These are phyloP conservation scores for Biscogniauxia mediterranea DNA, from an alignment of 2,329 filamentous ascomycete genomes.

Conservation along the genomic window DNA sequence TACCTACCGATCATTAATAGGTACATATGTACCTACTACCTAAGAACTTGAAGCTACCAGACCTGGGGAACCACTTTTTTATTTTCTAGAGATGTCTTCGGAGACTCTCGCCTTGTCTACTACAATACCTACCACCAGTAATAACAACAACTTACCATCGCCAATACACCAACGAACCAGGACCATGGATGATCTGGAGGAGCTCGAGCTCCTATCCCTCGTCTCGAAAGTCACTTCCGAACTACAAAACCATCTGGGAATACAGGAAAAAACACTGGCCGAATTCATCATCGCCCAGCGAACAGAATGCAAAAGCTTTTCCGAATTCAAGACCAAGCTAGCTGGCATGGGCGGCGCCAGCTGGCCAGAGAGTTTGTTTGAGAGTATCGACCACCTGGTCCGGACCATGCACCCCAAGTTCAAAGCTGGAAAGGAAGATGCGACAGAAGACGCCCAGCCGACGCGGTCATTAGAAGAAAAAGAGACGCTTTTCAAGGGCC, in stretches of 20 bases:
- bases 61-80: not conserved
- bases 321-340: constrained; percentile 74
- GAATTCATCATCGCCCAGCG: constrained; percentile 96
- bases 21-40: not conserved
- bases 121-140: not conserved
- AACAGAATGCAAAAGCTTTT: constrained; percentile 65
- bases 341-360: constrained; percentile 73
- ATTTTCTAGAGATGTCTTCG: not conserved
- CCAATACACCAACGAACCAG: not conserved
- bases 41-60: not conserved
- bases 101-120: not conserved
- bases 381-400: constrained; percentile 88
- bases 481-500: constrained; percentile 83
- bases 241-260: constrained; percentile 87
- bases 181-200: constrained; percentile 84
- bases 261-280: constrained; percentile 90
- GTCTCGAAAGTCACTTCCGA: constrained; percentile 94
- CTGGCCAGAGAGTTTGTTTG: constrained; percentile 81
- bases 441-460: constrained; percentile 36
- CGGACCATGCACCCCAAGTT: constrained; percentile 88
- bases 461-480: constrained; percentile 63
- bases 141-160: not conserved
- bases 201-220: constrained; percentile 88
- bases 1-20: too few species aligned
- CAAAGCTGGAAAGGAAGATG: constrained; percentile 55